These are phyloP conservation scores for Cutaneotrichosporon sp. DNA, from an alignment of 1,284 basidiomycete species.

Conservation along the genomic window DNA sequence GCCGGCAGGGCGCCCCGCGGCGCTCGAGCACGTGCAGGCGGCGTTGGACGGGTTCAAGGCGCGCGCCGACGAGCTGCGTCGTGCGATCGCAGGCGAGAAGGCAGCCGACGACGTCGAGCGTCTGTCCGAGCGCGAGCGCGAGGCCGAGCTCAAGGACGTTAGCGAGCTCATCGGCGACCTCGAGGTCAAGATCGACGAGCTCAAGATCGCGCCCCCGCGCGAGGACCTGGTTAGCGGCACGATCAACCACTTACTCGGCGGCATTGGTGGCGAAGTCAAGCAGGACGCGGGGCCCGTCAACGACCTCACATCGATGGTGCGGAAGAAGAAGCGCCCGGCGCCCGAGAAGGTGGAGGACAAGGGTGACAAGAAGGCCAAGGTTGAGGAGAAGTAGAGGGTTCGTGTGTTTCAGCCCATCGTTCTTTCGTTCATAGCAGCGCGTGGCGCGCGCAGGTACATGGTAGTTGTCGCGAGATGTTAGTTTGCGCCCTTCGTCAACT, in stretches of 20 bases:
- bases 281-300: slow-evolving; percentile 62
- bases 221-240: slow-evolving; percentile 56
- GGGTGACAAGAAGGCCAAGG: slow-evolving; percentile 64
- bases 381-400: background rate
- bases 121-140: slow-evolving; percentile 68
- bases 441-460: background rate
- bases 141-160: slow-evolving; percentile 74
- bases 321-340: slow-evolving; percentile 64
- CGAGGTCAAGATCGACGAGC: slow-evolving; percentile 82
- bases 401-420: background rate
- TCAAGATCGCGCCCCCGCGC: slow-evolving; percentile 70
- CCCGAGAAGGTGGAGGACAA: slow-evolving; percentile 53
- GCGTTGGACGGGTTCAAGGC: slow-evolving; percentile 73
- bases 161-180: slow-evolving; percentile 74
- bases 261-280: slow-evolving; percentile 52
- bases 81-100: slow-evolving; percentile 24
- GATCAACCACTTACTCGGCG: slow-evolving; percentile 52
- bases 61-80: slow-evolving; percentile 66
- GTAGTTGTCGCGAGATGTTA: too few species aligned
- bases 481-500: too few species aligned
- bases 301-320: slow-evolving; percentile 76
- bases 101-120: slow-evolving; percentile 37
- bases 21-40: slow-evolving; percentile 73
- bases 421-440: background rate
- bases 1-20: slow-evolving; percentile 72